phyloP scores from a whole-genome alignment of 345 rosid species.

The Iberis pinnata region DNA sequence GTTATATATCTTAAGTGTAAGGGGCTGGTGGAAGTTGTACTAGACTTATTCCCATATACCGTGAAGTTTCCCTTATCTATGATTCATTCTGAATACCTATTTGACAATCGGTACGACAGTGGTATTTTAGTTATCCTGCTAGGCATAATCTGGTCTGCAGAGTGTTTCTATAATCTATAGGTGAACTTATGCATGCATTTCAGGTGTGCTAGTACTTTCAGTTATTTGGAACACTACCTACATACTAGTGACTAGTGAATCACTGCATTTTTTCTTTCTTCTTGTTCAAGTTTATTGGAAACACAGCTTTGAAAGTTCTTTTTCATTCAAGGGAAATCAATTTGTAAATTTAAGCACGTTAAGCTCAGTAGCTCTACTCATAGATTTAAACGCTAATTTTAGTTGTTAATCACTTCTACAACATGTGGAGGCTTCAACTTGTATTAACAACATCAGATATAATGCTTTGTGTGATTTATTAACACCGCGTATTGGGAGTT shows the following conservation, averaged over 20 bases:
- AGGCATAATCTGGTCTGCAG: neutral
- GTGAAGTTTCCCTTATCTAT: neutral
- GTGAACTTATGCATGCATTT: conserved; percentile 16
- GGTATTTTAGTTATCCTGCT: conserved; percentile 1
- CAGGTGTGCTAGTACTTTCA: conserved; percentile 16
- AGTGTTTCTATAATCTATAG: conserved; percentile 3
- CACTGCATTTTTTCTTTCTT: neutral
- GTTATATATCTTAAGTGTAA: neutral
- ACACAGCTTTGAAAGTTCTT: conserved; percentile 9
- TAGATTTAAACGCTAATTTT: neutral
- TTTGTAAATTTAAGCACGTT: conserved; percentile 2
- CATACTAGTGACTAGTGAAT: conserved; percentile 8
- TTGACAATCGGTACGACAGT: neutral
- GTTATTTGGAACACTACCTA: too few species aligned
- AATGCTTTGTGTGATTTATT: neutral
- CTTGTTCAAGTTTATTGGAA: conserved; percentile 11
- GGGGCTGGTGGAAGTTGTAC: neutral
- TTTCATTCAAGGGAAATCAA: neutral
- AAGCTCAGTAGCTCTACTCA: too few species aligned
- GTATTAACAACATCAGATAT: neutral
- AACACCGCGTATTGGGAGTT: conserved; percentile 1
- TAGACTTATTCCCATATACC: neutral
- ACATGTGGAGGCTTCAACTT: conserved; percentile 4
- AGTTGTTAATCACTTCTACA: neutral
- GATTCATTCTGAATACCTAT: neutral